phyloP scores from a whole-genome alignment of 768 basidiomycete genomes.

The Tulasnella sp. region DNA sequence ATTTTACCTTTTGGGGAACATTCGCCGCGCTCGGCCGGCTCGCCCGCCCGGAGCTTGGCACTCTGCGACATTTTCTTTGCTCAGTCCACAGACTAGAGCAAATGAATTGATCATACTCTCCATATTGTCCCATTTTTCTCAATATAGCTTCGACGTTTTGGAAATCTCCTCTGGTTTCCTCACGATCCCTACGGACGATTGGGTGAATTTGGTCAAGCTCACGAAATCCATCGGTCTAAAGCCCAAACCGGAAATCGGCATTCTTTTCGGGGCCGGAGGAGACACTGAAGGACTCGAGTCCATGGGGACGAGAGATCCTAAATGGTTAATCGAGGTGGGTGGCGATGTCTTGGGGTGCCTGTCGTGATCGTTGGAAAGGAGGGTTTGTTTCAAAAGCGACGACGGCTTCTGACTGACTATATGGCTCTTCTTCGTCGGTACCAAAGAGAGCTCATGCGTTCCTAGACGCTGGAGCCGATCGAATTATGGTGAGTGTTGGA shows the following conservation, averaged over 20 bases:
- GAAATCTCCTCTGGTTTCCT: slow-evolving; percentile 41
- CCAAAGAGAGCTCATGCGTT: slow-evolving; percentile 34
- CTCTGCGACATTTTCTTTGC: background rate
- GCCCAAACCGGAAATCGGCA: slow-evolving; percentile 41
- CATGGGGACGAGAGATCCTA: slow-evolving; percentile 36
- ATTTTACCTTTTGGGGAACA: background rate
- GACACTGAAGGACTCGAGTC: slow-evolving; percentile 38
- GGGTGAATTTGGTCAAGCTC: slow-evolving; percentile 37
- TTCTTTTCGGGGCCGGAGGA: slow-evolving; percentile 41
- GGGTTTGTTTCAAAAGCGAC: background rate
- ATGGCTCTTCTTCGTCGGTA: background rate
- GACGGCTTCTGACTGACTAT: background rate
- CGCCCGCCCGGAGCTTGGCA: background rate
- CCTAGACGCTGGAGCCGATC: slow-evolving; percentile 35
- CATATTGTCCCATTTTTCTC: background rate
- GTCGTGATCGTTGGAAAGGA: background rate
- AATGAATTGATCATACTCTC: background rate
- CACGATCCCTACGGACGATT: slow-evolving; percentile 41
- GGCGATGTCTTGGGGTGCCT: background rate
- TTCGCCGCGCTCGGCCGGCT: background rate
- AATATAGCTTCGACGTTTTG: slow-evolving; percentile 38
- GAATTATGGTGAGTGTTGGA: background rate
- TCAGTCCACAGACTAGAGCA: background rate
- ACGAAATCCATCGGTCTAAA: slow-evolving; percentile 36
- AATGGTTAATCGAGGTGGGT: slow-evolving; percentile 33